Percentiles rank a stretch among this genome's conserved stretches.
phyloP scores from a whole-genome alignment of 345 rosid species.

The Streptanthus diversifolius region DNA sequence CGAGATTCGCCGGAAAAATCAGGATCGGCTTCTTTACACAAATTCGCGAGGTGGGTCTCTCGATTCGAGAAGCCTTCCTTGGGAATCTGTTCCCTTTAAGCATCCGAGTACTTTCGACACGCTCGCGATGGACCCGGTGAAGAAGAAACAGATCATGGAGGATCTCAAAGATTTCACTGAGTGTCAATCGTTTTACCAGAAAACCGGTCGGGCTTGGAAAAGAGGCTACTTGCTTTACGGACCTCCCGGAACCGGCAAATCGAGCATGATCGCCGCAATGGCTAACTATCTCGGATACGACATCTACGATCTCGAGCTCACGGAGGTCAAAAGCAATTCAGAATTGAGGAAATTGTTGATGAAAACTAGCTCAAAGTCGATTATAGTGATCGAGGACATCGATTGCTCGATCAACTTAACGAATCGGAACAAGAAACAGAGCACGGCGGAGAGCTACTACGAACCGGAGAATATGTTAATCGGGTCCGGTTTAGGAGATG shows the following conservation, averaged over 20 bases:
- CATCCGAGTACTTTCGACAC: conserved; percentile 90
- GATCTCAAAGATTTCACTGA: conserved; percentile 58
- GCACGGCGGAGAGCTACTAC: background rate
- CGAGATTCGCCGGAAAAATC: conserved; percentile 28
- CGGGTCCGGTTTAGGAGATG: conserved; percentile 19
- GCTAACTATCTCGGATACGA: conserved; percentile 85
- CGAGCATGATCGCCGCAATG: conserved; percentile 86
- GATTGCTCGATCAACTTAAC: conserved; percentile 72
- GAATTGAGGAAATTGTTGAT: conserved; percentile 72
- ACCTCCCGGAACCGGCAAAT: conserved; percentile 28
- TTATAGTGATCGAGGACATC: conserved; percentile 83
- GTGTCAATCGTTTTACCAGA: conserved; percentile 63
- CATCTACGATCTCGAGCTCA: conserved; percentile 83
- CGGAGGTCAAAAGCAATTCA: conserved; percentile 79
- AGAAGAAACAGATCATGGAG: conserved; percentile 55
- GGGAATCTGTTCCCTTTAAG: conserved; percentile 77
- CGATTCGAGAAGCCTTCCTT: conserved; percentile 16
- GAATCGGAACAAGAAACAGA: conserved; percentile 42
- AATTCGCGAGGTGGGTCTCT: conserved; percentile 15
- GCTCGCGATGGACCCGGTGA: conserved; percentile 72
- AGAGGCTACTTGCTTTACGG: conserved; percentile 30
- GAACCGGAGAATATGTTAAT: background rate
- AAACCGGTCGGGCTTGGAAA: conserved; percentile 76
- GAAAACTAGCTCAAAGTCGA: conserved; percentile 85
- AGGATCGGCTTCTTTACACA: conserved; percentile 27